Evolutionary conservation across 192 early-diverging fungal genomes (phyloP).

Genomic region (Umbelopsis vinacea): DNA sequence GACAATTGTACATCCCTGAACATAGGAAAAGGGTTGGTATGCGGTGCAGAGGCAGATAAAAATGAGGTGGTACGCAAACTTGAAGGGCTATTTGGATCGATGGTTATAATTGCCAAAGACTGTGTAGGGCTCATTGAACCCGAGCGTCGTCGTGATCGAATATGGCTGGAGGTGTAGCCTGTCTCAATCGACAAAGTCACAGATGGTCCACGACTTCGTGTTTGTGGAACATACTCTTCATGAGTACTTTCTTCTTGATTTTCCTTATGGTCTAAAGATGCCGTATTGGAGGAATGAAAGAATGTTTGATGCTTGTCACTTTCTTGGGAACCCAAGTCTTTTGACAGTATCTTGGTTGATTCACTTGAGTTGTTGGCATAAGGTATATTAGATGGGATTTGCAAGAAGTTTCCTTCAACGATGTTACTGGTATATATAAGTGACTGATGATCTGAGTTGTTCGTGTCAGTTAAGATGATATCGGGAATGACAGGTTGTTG

Average conservation of each 20-base stretch:
- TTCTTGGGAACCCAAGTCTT: not conserved
- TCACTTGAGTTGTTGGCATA: not conserved
- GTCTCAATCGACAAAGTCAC: not conserved
- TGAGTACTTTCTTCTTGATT: not conserved
- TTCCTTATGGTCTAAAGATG: not conserved
- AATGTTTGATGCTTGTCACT: not conserved
- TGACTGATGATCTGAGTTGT: constrained; percentile 18
- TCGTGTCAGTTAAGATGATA: constrained; percentile 21
- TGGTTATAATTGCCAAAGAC: not conserved
- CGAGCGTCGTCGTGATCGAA: not conserved
- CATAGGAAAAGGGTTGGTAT: not conserved
- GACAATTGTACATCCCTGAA: not conserved
- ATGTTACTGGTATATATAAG: not conserved
- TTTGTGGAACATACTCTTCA: not conserved
- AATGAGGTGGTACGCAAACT: not conserved
- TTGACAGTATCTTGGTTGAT: not conserved
- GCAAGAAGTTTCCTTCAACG: not conserved
- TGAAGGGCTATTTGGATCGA: not conserved
- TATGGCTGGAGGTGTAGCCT: not conserved
- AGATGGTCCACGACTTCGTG: not conserved
- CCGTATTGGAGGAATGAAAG: not conserved
- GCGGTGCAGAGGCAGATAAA: not conserved
- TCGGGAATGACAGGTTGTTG: constrained; percentile 8
- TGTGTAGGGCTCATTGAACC: not conserved
- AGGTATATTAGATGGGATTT: not conserved